Conservation (phyloP, 306 rosid genomes). For the Dalbergia cultrata region DNA sequence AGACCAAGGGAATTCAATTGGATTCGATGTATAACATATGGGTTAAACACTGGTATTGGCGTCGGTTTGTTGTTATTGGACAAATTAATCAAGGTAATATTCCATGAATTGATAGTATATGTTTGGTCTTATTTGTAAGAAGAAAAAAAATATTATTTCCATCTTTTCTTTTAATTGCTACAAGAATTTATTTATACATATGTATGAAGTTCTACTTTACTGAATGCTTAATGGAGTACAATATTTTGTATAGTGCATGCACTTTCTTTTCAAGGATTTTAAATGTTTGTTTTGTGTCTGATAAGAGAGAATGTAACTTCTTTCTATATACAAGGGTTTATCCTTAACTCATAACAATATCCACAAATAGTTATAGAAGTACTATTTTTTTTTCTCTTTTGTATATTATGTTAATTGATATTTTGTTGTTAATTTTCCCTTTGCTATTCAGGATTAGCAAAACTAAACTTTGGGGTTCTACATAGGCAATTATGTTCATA, state of each 20-base stretch:
- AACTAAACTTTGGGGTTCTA: too few relatives aligned
- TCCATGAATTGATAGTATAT: neutral
- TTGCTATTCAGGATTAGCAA: too few relatives aligned
- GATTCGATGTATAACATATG: conserved; percentile 60
- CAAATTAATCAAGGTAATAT: conserved; percentile 9
- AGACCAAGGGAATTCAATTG: conserved; percentile 75
- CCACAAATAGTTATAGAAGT: too few relatives aligned
- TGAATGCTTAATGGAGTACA: neutral
- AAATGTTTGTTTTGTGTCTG: too few relatives aligned
- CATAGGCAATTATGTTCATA: too few relatives aligned
- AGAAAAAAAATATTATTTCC: neutral
- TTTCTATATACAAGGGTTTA: too few relatives aligned
- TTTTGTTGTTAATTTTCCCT: too few relatives aligned
- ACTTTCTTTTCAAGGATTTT: neutral
- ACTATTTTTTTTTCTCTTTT: too few relatives aligned
- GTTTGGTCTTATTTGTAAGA: neutral
- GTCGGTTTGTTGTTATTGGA: conserved; percentile 46
- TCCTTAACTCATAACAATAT: too few relatives aligned
- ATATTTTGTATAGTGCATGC: neutral
- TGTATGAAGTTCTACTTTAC: neutral
- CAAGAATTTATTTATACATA: neutral
- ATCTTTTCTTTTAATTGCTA: neutral
- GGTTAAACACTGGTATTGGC: conserved; percentile 78
- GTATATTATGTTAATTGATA: too few relatives aligned
- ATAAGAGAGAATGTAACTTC: too few relatives aligned